Percentiles rank a stretch among this genome's conserved stretches.
Conservation (phyloP, 2,329 filamentous ascomycete species). For the Neofusicoccum cordaticola region DNA sequence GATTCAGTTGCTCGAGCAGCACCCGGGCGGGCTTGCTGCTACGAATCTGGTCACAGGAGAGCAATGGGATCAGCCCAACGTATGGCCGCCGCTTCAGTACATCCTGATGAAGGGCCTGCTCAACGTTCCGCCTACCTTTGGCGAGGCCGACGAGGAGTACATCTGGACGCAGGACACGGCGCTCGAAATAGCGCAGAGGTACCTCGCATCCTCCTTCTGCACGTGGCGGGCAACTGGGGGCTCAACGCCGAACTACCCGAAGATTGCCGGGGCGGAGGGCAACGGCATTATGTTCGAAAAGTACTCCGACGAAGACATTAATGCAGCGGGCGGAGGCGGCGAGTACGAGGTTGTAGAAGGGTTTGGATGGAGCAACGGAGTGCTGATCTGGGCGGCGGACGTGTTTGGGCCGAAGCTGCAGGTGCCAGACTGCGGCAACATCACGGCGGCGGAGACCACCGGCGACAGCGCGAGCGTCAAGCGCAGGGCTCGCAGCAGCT, state of each 20-base stretch:
- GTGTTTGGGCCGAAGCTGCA: constrained; percentile 56
- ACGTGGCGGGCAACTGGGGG: constrained; percentile 68
- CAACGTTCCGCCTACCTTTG: constrained; percentile 58
- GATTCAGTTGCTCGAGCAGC: constrained; percentile 50
- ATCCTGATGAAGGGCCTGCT: constrained; percentile 61
- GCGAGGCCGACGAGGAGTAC: constrained; percentile 54
- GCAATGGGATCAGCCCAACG: constrained; percentile 70
- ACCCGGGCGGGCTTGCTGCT: constrained; percentile 58
- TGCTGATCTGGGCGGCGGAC: constrained; percentile 65
- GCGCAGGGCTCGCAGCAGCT: constrained; percentile 3
- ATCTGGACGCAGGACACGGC: constrained; percentile 55
- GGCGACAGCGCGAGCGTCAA: not conserved
- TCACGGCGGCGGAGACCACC: constrained; percentile 1
- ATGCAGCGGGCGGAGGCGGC: constrained; percentile 62
- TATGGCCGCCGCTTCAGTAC: constrained; percentile 67
- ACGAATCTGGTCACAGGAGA: constrained; percentile 61
- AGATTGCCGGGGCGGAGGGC: constrained; percentile 48
- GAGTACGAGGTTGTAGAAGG: constrained; percentile 69
- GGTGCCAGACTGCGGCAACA: constrained; percentile 48
- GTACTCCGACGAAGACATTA: constrained; percentile 60
- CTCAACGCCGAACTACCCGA: constrained; percentile 53
- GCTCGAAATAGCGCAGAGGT: constrained; percentile 60
- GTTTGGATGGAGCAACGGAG: constrained; percentile 70
- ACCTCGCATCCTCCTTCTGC: constrained; percentile 66
- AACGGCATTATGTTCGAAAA: constrained; percentile 69